Evolutionary conservation across 2,329 filamentous ascomycete species (phyloP), one percentile per base, ranked within the genome.

Genomic region (Ophiostoma triangulosporum): DNA sequence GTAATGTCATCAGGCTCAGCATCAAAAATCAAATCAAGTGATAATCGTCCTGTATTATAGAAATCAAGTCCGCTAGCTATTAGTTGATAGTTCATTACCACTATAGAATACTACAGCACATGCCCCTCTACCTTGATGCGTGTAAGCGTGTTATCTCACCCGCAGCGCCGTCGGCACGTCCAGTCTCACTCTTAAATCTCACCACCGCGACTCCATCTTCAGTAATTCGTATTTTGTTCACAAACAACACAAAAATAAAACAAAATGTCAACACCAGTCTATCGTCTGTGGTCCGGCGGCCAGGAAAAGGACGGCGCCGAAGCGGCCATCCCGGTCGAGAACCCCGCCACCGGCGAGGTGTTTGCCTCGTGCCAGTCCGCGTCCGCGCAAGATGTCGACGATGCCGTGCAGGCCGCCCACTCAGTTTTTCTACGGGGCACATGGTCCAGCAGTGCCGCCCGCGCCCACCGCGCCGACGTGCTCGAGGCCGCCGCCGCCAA

Each of bases 401-500:
- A 65, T 12, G 63, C 69, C 26, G 63, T 77, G 17, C 52, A 63
- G 26, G 56, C 62, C 5, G 74, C 74, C 36, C 70, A 77, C 51
- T 58, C 60, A 9, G 63, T 66, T 24, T 81, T 78, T 67, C 65
- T 69, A 46, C 68, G 68, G 0, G 77, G 78, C 17, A 54, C 69
- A 33, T 83, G 79, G 80, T 80, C 80, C 3, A 72, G 68, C 51
- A 70, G 73, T 2, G 69, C 80, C 3, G 72, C 77, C 15, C 75
- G 82, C 50, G 61, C 69, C 17, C 29, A 32, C 9, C 78, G 82
- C 22, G 83, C 81, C 55, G 73, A 78, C 20, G 77, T 83, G 7
- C 71, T 86, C 12, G 80, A 84, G 51, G 75, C 69, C 51, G 75
- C 77, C 8, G 81, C 81, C 0, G 62, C 65, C 1, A 69, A 83